Evolutionary conservation across 164 flowering plant genomes (phyloP), one percentile per base, ranked within the genome.

Genomic region (Tinospora cordifolia): DNA sequence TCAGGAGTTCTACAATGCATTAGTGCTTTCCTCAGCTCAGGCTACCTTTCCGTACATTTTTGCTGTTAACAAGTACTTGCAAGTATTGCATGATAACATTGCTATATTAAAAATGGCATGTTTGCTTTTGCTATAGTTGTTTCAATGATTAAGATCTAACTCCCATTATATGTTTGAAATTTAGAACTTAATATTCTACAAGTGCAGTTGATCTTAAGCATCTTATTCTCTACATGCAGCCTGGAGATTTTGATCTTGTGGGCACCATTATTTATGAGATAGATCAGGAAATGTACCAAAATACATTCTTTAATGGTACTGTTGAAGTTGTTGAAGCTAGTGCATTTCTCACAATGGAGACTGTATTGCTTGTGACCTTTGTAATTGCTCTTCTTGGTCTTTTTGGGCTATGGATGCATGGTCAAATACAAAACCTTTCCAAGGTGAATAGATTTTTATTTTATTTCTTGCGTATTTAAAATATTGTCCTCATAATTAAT

Each of bases 231-330:
- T 65, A 15, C 63, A 68, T 83, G 74, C 89, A 92, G 99, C 74
- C 99, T 77, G 97, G 99, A 73, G 69, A 81, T 14, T 94, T 87
- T 85, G 99, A 94, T 88, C 93, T 94, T 72, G 97, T 88, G 63
- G 97, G 93, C 67, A 83, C 86, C 51, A 86, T 94, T 70, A 67
- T 89, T 66, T 94, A 92, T 81, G 97, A 94, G 81, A 87, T 92
- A 64, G 97, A 94, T 65, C 86, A 90, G 76, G 77, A 82, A 9
- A 89, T 84, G 4, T 86, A 87, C 74, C 93, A 89, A 73, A 92
- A 79, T 70, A 80, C 85, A 63, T 92, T 92, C 80, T 94, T 84
- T 72, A 92, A 94, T 80, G 96, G 99, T 46, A 92, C 99, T 41
- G 78, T 94, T 75, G 99, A 94, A 86, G 99, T 90, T 78, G 87